Evolutionary conservation across 202 grass and related monocot genomes (phyloP).

Genomic region (Cymbopogon flexuosus): DNA sequence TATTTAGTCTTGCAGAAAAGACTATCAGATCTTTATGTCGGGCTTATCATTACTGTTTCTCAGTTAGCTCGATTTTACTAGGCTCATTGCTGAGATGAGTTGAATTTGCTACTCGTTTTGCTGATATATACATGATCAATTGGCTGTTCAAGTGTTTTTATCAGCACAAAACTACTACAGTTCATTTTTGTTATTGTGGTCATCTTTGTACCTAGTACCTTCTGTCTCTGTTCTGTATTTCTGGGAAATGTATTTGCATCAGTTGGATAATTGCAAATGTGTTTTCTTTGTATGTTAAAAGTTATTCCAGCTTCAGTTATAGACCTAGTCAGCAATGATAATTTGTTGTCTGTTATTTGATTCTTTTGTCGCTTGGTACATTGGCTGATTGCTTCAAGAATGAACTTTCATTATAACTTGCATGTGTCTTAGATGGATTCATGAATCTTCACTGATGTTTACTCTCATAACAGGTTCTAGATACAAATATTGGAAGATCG

Average conservation of each 20-base stretch:
- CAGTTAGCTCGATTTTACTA: neutral
- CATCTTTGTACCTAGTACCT: neutral
- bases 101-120: too few species aligned
- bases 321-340: neutral
- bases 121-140: too few species aligned
- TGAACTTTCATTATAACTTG: neutral
- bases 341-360: neutral
- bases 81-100: neutral
- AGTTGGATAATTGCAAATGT: neutral
- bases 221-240: constrained; percentile 9
- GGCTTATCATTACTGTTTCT: neutral
- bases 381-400: neutral
- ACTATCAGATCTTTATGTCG: neutral
- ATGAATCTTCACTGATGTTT: constrained; percentile 4
- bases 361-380: constrained; percentile 6
- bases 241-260: neutral
- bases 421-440: neutral
- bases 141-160: too few species aligned
- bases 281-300: neutral
- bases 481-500: constrained; percentile 21
- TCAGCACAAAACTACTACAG: too few species aligned
- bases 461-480: constrained; percentile 1
- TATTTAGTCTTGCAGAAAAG: neutral
- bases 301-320: neutral
- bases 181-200: too few species aligned